Evolutionary conservation across 2,329 filamentous ascomycete genomes (phyloP).

Genomic region (Talaromyces marneffei): DNA sequence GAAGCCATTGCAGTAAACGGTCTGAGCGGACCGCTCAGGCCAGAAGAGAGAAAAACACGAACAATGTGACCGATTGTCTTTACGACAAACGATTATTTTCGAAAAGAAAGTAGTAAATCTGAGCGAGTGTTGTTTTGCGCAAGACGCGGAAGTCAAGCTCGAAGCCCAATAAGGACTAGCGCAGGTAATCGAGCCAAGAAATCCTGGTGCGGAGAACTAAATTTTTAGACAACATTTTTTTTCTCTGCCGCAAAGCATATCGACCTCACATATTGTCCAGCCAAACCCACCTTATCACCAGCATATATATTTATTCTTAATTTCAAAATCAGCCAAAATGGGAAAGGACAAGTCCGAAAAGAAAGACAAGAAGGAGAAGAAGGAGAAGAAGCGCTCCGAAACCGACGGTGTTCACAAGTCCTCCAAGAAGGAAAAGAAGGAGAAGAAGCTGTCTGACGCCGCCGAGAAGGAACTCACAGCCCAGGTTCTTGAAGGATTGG

Average conservation of each 20-base stretch:
- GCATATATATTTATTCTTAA: background rate
- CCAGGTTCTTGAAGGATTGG: constrained; percentile 32
- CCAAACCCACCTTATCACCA: background rate
- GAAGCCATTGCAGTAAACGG: constrained; percentile 24
- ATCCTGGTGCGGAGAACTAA: constrained; percentile 13
- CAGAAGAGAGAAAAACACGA: background rate
- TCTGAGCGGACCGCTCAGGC: background rate
- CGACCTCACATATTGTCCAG: background rate
- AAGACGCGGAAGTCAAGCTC: constrained; percentile 17
- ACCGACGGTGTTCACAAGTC: constrained; percentile 42
- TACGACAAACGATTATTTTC: background rate
- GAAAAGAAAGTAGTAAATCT: background rate
- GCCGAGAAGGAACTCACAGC: constrained; percentile 36
- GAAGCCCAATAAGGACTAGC: constrained; percentile 25
- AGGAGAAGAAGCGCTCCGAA: constrained; percentile 44
- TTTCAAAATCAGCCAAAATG: constrained; percentile 28
- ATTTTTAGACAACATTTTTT: constrained; percentile 17
- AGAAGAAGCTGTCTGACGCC: constrained; percentile 37
- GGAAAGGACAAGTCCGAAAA: constrained; percentile 41
- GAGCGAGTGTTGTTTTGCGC: constrained; percentile 10
- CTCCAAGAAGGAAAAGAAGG: constrained; percentile 37
- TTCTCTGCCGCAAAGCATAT: constrained; percentile 8
- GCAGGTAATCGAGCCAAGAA: constrained; percentile 21
- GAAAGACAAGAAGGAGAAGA: constrained; percentile 33
- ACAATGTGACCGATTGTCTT: background rate